phyloP scores from a whole-genome alignment of 352 stramenopile species.

The Phytophthora podocarpi region DNA sequence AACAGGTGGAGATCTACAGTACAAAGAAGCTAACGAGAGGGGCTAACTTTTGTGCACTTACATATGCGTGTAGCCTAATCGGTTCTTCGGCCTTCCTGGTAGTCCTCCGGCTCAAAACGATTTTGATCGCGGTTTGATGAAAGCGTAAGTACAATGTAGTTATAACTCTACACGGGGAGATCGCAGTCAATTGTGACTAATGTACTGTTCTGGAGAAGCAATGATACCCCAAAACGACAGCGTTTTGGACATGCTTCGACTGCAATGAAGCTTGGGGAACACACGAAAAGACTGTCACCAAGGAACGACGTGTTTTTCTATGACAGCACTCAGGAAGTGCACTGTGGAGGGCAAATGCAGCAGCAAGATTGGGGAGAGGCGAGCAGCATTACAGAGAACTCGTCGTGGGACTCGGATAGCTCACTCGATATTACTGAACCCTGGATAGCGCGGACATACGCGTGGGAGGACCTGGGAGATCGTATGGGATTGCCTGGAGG shows the following conservation, averaged over 20 bases:
- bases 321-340: constrained; percentile 36
- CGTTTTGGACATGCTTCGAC: not conserved
- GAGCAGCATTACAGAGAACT: constrained; percentile 43
- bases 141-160: constrained; percentile 16
- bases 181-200: not conserved
- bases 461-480: constrained; percentile 56
- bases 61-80: constrained; percentile 18
- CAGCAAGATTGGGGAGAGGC: constrained; percentile 24
- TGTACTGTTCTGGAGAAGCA: constrained; percentile 3
- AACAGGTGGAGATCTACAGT: constrained; percentile 16
- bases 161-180: not conserved
- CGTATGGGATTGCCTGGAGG: constrained; percentile 15
- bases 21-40: not conserved
- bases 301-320: constrained; percentile 39
- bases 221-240: constrained; percentile 6
- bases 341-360: constrained; percentile 10
- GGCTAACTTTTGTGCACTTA: constrained; percentile 2
- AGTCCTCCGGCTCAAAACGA: not conserved
- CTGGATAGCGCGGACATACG: constrained; percentile 36
- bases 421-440: constrained; percentile 30
- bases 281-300: not conserved
- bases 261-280: constrained; percentile 2
- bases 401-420: constrained; percentile 34
- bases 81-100: constrained; percentile 30
- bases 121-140: constrained; percentile 1